These are phyloP conservation scores for Penicillium waksmanii DNA, from an alignment of 495 filamentous ascomycete genomes.

Conservation along the genomic window DNA sequence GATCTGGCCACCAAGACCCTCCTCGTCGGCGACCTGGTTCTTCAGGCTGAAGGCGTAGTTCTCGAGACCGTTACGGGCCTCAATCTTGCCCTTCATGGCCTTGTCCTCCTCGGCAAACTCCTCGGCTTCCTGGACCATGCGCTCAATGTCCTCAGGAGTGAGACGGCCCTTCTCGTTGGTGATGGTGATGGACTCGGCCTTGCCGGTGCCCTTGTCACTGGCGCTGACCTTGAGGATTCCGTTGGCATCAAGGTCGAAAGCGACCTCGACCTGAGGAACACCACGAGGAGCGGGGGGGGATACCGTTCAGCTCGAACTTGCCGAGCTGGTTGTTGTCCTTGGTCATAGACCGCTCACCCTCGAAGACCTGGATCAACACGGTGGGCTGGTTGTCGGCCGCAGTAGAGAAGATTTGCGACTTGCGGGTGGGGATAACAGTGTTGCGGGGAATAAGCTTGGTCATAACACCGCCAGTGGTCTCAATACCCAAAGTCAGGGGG, in stretches of 20 bases:
- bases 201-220: constrained; percentile 98
- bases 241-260: constrained; percentile 98
- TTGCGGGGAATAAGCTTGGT: constrained; percentile 98
- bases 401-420: constrained; percentile 99
- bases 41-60: constrained; percentile 97
- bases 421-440: constrained; percentile 99
- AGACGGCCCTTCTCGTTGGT: constrained; percentile 99
- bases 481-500: constrained; percentile 96
- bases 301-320: constrained; percentile 98
- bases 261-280: constrained; percentile 99
- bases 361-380: constrained; percentile 99
- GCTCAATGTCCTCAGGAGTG: constrained; percentile 97
- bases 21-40: constrained; percentile 98
- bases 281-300: constrained; percentile 94
- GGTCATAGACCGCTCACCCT: constrained; percentile 97
- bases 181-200: constrained; percentile 97
- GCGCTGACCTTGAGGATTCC: constrained; percentile 99
- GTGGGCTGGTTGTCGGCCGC: constrained; percentile 99
- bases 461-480: constrained; percentile 99
- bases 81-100: constrained; percentile 90
- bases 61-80: constrained; percentile 93
- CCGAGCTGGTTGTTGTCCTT: constrained; percentile 99
- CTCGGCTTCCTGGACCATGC: constrained; percentile 97
- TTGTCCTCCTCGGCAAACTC: constrained; percentile 99
- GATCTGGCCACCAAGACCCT: constrained; percentile 96